Base-by-base conservation (phyloP, 805 yeast species). In the Saccharomycopsis guyanensis region DNA sequence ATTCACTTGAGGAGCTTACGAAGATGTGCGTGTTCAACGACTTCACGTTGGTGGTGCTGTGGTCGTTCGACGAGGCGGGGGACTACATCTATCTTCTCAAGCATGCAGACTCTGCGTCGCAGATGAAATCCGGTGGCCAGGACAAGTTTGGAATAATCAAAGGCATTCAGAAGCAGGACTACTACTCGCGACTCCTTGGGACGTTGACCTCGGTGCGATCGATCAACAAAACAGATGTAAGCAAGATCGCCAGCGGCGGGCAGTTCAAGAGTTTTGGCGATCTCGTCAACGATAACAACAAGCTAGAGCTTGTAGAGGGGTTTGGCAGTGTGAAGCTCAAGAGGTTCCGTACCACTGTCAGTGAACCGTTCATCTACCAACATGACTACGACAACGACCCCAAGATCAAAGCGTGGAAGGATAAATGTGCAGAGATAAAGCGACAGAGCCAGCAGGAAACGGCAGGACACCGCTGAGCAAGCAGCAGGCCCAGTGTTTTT, bases 211-310 rank as follows among this genome's bases (percentile, higher is more conserved):
- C 68, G 1, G 64, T 76, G 3, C 65, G 65, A 36, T 64, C 72
- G 10, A 64, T 76, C 20, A 76, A 75, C 56, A 76, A 75, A 55
- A 75, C 80, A 0, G 79, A 76, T 53, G 73, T 76, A 15, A 65
- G 70, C 19, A 73, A 72, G 47, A 59, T 75, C 23, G 74, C 78
- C 4, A 73, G 72, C 50, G 73, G 67, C 52, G 71, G 71, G 37
- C 65, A 67, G 6, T 62, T 75, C 39, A 63, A 63, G 40, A 62
- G 67, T 25, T 49, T 51, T 29, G 38, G 42, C 27, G 50, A 43
- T 7, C 38, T 51, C 25, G 41, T 51, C 22, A 24, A 29, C 12
- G 54, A 51, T 20, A 27, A 46, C 39, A 43, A 35, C 16, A 35
- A 35, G 22, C 60, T 75, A 16, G 68, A 53, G 18, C 64, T 75